phyloP scores from a whole-genome alignment of 2,329 filamentous ascomycete genomes.

The Boeremia lycopersici region DNA sequence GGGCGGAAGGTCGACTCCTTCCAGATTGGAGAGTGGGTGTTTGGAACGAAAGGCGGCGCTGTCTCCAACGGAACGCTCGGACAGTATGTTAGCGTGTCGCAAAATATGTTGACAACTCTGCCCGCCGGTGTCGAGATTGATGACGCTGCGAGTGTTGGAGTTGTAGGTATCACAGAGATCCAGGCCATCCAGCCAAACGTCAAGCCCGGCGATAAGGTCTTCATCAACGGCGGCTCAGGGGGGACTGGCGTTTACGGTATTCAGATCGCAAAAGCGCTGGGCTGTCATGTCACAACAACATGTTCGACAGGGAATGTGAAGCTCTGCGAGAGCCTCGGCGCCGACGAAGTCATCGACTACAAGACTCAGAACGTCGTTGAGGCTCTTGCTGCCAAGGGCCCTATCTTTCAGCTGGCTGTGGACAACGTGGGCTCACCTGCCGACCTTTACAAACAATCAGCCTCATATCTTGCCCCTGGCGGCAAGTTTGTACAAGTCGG shows the following conservation, averaged over 20 bases:
- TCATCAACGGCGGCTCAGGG: slow-evolving; percentile 70
- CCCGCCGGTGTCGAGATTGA: slow-evolving; percentile 38
- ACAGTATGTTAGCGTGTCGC: slow-evolving; percentile 44
- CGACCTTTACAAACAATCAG: slow-evolving; percentile 60
- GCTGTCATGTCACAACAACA: slow-evolving; percentile 63
- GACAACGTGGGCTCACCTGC: slow-evolving; percentile 62
- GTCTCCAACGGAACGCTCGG: slow-evolving; percentile 45
- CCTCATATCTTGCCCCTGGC: slow-evolving; percentile 56
- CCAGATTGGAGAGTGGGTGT: slow-evolving; percentile 49
- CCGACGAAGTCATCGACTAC: slow-evolving; percentile 69
- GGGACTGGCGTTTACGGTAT: slow-evolving; percentile 66
- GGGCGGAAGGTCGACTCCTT: slow-evolving; percentile 35
- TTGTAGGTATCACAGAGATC: slow-evolving; percentile 49
- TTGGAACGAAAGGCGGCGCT: slow-evolving; percentile 43
- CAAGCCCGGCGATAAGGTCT: slow-evolving; percentile 58
- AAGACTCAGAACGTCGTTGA: slow-evolving; percentile 56
- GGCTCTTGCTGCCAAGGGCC: slow-evolving; percentile 55
- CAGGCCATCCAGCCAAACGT: slow-evolving; percentile 46
- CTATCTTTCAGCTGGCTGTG: slow-evolving; percentile 59
- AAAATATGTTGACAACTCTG: slow-evolving; percentile 25
- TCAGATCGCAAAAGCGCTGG: slow-evolving; percentile 67
- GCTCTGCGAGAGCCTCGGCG: slow-evolving; percentile 64
- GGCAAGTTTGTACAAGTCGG: slow-evolving; percentile 55
- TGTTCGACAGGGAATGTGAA: slow-evolving; percentile 65
- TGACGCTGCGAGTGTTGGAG: slow-evolving; percentile 45